Conservation (phyloP, 176 grass and related monocot genomes). For the Raddia distichophylla region DNA sequence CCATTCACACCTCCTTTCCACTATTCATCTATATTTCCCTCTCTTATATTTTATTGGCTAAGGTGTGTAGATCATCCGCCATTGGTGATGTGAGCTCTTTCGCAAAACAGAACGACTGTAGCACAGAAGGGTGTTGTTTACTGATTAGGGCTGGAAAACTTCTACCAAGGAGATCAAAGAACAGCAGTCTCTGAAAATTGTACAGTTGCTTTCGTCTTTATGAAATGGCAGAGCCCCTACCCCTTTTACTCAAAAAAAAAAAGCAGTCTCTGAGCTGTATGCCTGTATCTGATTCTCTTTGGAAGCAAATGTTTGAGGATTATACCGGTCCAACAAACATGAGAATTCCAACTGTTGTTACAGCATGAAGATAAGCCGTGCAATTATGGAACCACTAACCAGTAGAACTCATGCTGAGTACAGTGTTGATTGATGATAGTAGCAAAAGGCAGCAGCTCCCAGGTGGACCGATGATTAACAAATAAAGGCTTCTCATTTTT, state of each 20-base stretch:
- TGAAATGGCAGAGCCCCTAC: too few relatives aligned
- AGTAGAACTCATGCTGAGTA: slow-evolving; percentile 13
- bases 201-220: too few relatives aligned
- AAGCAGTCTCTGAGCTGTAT: not conserved
- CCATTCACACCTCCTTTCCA: too few relatives aligned
- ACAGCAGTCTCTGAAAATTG: too few relatives aligned
- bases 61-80: too few relatives aligned
- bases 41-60: too few relatives aligned
- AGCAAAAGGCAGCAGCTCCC: not conserved
- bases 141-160: not conserved
- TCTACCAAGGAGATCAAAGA: slow-evolving; percentile 11
- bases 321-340: slow-evolving; percentile 13
- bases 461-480: slow-evolving; percentile 8
- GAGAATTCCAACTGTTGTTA: slow-evolving; percentile 32
- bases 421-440: slow-evolving; percentile 20
- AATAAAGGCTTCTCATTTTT: not conserved
- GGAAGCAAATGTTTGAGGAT: slow-evolving; percentile 34
- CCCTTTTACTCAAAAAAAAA: too few relatives aligned
- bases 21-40: too few relatives aligned
- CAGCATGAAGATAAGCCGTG: slow-evolving; percentile 29
- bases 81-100: not conserved
- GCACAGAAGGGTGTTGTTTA: not conserved
- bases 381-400: slow-evolving; percentile 25
- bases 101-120: slow-evolving; percentile 21
- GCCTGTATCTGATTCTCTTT: slow-evolving; percentile 18